Evolutionary conservation across 495 filamentous ascomycete genomes (phyloP), one percentile per base, ranked within the genome.

Genomic region (Aspergillus avenaceus): DNA sequence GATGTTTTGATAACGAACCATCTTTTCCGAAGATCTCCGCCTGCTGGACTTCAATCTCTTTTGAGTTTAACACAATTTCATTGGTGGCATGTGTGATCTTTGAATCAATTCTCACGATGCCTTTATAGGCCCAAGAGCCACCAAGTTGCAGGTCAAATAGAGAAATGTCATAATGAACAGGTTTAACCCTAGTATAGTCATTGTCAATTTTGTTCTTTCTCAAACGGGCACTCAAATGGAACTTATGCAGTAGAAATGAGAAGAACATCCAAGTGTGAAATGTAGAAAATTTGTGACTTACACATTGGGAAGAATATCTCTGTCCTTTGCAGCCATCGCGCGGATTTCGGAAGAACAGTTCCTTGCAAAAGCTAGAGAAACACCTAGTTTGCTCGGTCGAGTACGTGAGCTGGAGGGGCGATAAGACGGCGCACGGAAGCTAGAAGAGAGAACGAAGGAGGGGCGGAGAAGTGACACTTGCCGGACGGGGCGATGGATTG

Each of bases 111-210:
- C 75, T 79, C 46, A 96, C 85, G 5, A 74, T 80, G 54, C 93
- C 93, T 69, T 91, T 82, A 67, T 92, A 98, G 46, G 75, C 83
- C 78, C 90, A 98, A 18, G 69, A 69, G 52, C 81, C 73, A 61
- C 73, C 75, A 64, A 88, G 70, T 57, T 96, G 84, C 48, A 98
- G 64, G 53, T 91, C 85, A 63, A 76, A 84, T 46, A 98, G 80
- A 21, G 83, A 87, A 47, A 98, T 78, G 60, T 82, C 75, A 71
- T 98, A 98, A 65, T 96, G 87, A 50, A 77, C 73, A 0, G 93
- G 90, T 66, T 91, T 93, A 62, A 90, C 81, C 58, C 82, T 86
- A 31, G 48, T 45, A 8, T 14, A n/a, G n/a, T n/a, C n/a, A n/a
- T n/a, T n/a, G n/a, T n/a, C n/a, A n/a, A n/a, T n/a, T n/a, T n/a